Evolutionary conservation across 2,329 filamentous ascomycete species (phyloP).

Genomic region (Claviceps arundinis): DNA sequence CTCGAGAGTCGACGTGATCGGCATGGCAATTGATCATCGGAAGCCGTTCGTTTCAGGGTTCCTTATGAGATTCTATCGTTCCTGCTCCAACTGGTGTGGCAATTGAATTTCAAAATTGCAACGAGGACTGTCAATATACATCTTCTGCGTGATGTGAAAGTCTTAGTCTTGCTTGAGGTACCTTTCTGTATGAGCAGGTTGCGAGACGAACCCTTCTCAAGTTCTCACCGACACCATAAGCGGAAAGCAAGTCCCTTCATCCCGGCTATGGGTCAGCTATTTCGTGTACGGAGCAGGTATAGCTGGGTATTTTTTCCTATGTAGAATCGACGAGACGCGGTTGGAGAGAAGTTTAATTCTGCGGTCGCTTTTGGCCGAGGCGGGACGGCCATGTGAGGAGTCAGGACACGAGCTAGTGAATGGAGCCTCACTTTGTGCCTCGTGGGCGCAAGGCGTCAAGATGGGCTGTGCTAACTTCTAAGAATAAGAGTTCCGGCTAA

Average conservation of each 20-base stretch:
- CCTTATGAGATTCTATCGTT: neutral
- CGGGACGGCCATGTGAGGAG: neutral
- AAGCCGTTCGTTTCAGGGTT: neutral
- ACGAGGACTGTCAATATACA: neutral
- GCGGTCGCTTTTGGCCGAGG: neutral
- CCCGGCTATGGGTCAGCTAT: neutral
- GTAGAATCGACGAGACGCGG: neutral
- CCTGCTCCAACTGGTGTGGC: neutral
- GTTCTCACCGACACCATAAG: neutral
- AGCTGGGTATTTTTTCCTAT: neutral
- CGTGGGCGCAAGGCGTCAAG: neutral
- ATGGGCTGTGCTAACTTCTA: neutral
- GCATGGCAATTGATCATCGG: neutral
- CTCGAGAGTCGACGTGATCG: neutral
- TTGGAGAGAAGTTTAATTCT: neutral
- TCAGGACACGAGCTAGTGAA: neutral
- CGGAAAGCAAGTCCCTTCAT: neutral
- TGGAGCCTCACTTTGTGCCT: neutral
- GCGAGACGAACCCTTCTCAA: neutral
- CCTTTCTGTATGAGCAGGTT: neutral
- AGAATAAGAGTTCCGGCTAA: neutral
- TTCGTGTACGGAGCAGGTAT: neutral
- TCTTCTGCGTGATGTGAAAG: neutral
- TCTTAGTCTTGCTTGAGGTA: neutral
- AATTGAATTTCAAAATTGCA: neutral